Evolutionary conservation across 768 basidiomycete genomes (phyloP).

Genomic region (Infundibulicybe gibba): DNA sequence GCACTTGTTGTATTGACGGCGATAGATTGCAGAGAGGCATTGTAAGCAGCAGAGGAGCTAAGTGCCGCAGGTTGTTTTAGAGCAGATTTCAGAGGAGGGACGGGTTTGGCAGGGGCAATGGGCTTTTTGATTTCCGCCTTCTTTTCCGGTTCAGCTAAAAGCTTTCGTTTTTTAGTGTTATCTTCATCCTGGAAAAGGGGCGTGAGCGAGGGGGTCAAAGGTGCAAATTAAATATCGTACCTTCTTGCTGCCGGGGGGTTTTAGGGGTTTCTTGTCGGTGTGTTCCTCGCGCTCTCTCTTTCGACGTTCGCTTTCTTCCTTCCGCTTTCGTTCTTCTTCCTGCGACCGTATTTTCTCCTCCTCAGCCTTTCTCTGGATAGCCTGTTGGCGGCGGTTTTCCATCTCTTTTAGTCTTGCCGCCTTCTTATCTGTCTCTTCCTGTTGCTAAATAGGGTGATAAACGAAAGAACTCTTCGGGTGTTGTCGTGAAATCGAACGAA

Average conservation of each 20-base stretch:
- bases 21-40: constrained; percentile 28
- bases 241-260: constrained; percentile 52
- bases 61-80: constrained; percentile 35
- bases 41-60: constrained; percentile 34
- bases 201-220: constrained; percentile 1
- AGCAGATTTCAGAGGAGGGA: constrained; percentile 30
- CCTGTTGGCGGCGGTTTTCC: constrained; percentile 75
- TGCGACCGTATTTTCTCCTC: constrained; percentile 62
- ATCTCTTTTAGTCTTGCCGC: constrained; percentile 70
- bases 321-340: constrained; percentile 70
- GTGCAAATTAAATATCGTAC: constrained; percentile 19
- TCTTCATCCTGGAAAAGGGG: constrained; percentile 56
- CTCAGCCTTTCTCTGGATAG: constrained; percentile 70
- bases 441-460: constrained; percentile 55
- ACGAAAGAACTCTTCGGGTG: constrained; percentile 4
- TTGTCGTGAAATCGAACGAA: constrained; percentile 23
- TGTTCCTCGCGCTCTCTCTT: constrained; percentile 82
- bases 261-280: constrained; percentile 65
- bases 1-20: constrained; percentile 22
- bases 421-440: constrained; percentile 84
- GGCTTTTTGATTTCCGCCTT: constrained; percentile 59
- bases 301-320: constrained; percentile 70
- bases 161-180: constrained; percentile 65
- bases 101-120: constrained; percentile 48
- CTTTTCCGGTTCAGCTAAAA: constrained; percentile 48